Conservation (phyloP, 306 rosid species). For the Cercis canadensis region DNA sequence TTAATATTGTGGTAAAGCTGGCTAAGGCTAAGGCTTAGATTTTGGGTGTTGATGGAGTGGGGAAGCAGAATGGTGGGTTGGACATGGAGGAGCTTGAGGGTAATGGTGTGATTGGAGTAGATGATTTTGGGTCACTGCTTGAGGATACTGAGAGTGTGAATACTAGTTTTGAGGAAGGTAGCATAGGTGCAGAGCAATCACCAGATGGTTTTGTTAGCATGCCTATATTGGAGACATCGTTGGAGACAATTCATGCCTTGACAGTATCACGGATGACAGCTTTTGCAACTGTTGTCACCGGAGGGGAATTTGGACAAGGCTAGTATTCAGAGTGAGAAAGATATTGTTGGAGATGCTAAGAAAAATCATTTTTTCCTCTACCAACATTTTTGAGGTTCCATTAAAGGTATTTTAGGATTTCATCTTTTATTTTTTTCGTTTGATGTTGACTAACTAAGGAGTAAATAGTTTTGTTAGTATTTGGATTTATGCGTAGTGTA, state of each 20-base stretch:
- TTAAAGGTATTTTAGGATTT: no score
- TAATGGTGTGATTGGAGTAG: slow-evolving; percentile 47
- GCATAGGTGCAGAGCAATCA: slow-evolving; percentile 56
- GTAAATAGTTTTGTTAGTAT: no score
- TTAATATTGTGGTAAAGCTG: no score
- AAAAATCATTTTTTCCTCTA: no score
- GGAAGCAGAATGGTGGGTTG: slow-evolving; percentile 36
- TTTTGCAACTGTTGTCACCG: slow-evolving; percentile 8
- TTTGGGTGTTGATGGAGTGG: slow-evolving; percentile 29
- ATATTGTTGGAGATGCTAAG: slow-evolving; percentile 30
- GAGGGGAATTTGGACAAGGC: slow-evolving; percentile 46
- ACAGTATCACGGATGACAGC: slow-evolving; percentile 43
- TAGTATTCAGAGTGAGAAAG: slow-evolving; percentile 55
- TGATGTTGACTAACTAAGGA: no score
- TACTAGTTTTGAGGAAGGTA: slow-evolving; percentile 60
- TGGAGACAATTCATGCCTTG: slow-evolving; percentile 38
- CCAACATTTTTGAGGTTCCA: no score
- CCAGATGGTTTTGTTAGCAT: slow-evolving; percentile 46
- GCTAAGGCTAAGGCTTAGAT: no score
- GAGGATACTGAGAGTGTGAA: slow-evolving; percentile 79
- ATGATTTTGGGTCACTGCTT: slow-evolving; percentile 71
- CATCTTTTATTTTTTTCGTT: no score
- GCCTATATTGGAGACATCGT: slow-evolving; percentile 43
- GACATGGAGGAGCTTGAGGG: slow-evolving; percentile 32
- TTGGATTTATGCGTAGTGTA: no score